These are phyloP conservation scores for Zygnema cylindricum DNA, from an alignment of 139 green algal species.

Conservation along the genomic window DNA sequence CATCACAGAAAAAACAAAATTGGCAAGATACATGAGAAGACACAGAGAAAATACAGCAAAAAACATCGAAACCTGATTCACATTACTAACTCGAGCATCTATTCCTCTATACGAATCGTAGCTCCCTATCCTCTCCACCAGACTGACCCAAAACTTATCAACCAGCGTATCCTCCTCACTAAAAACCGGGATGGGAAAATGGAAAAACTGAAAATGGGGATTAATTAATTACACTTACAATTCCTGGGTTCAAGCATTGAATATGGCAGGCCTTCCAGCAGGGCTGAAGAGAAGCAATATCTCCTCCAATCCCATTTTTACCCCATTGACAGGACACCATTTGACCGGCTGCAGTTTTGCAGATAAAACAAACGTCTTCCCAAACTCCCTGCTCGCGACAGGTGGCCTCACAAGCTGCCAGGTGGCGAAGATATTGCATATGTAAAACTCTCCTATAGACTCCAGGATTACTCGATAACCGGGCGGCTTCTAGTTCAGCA, in stretches of 20 bases:
- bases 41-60: neutral
- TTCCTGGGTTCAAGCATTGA: neutral
- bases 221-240: neutral
- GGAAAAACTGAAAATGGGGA: neutral
- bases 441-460: neutral
- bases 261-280: constrained; percentile 25
- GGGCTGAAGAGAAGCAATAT: neutral
- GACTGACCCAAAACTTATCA: neutral
- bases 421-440: neutral
- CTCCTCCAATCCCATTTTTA: neutral
- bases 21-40: too few relatives aligned
- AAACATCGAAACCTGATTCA: neutral
- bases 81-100: too few relatives aligned
- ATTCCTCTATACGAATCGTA: too few relatives aligned
- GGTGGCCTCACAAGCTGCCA: constrained; percentile 8
- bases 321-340: neutral
- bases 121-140: too few relatives aligned
- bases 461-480: neutral
- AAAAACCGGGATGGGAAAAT: too few relatives aligned
- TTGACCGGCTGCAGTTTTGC: constrained; percentile 1
- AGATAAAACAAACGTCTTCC: constrained; percentile 12
- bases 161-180: neutral
- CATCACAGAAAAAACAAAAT: neutral
- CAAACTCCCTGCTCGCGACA: neutral
- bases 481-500: neutral